Base-by-base conservation (phyloP, 176 grass and related monocot species). In the Hyparrhenia diplandra region DNA sequence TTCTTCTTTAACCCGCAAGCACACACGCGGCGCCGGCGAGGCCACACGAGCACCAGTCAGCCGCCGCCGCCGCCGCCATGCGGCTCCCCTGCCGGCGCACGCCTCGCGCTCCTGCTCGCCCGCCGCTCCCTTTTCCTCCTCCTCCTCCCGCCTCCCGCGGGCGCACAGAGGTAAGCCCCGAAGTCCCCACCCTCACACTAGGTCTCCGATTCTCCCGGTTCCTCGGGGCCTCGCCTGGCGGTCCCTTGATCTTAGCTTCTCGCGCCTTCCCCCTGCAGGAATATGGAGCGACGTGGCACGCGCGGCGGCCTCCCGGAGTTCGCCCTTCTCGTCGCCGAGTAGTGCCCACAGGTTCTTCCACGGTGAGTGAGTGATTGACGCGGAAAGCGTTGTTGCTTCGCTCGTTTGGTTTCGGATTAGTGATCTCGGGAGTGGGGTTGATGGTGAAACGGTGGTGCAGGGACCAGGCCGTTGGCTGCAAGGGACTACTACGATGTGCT, bases 401-500 rank as follows among this genome's bases (percentile, higher is more conserved):
- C 43, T 49, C 13, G 10, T 34, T 64, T 28, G 55, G n/a, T 80
- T 65, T 32, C 27, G 23, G 14, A 41, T 23, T 65, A 5, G 28
- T 39, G 5, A 39, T 34, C 31, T 1, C 18, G 18, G 42, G 14
- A 25, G 30, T 84, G 49, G 32, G 83, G 29, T 18, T 89, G n/a
- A 64, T 61, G 67, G 11, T 64, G 74, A 45, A 28, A 43, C 66
- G 77, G 21, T 83, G 67, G 28, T 62, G 61, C 83, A 97, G 90
- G 90, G 80, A 97, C 90, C 34, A 90, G 88, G 59, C 80, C 77
- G 12, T 62, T 89, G 43, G 71, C 80, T 29, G 80, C 67, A 10
- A 97, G 69, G 55, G 94, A 97, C 86, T 97, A 93, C 42, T 93
- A 97, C 29, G 90, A 93, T 76, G 90, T 97, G 10, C 80, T 97